Base-by-base conservation (phyloP, 805 yeast genomes). In the Teunomyces lycoperdinae region DNA sequence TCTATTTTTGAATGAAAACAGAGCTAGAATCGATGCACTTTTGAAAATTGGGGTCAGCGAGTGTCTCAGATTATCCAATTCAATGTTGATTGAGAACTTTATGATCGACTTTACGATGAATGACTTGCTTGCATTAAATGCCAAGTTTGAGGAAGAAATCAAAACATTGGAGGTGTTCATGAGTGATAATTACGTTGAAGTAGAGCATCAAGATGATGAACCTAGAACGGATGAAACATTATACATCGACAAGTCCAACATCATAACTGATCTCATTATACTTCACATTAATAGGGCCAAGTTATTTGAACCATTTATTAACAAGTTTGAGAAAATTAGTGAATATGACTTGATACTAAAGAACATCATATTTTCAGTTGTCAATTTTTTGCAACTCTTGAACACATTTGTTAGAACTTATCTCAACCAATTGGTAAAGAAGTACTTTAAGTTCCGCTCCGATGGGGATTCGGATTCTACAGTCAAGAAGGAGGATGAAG, bases 201-300 rank as follows among this genome's bases (percentile, higher is more conserved):
- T 28, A 35, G 39, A 27, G 43, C 43, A 31, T 7, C 47, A 31
- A 4, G 57, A 55, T 20, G 62, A 68, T 5, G 17, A 32, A 2
- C 6, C 17, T 20, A 20, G 24, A 20, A 20, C 6, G 4, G 29
- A 38, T 7, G 41, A 38, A 9, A 26, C 5, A 5, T 49, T 60
- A 9, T 52, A 54, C 11, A 51, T 67, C 14, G 68, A 63, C 33
- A 51, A 54, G 29, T 49, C 65, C 27, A 77, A 71, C 49, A 64
- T 78, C 2, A 54, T 75, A 24, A 60, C 67, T 30, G 83, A 79
- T 61, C 62, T 79, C 52, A 70, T 77, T 34, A 55, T 74, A 26
- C 59, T 78, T n/a, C 72, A 77, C 54, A 74, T 78, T 44, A 78
- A 78, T 50, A 61, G 78, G 46, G 79, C 81, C 24, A 78, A 78